phyloP scores from a whole-genome alignment of 257 asterid species.

The Cordia subcordata region DNA sequence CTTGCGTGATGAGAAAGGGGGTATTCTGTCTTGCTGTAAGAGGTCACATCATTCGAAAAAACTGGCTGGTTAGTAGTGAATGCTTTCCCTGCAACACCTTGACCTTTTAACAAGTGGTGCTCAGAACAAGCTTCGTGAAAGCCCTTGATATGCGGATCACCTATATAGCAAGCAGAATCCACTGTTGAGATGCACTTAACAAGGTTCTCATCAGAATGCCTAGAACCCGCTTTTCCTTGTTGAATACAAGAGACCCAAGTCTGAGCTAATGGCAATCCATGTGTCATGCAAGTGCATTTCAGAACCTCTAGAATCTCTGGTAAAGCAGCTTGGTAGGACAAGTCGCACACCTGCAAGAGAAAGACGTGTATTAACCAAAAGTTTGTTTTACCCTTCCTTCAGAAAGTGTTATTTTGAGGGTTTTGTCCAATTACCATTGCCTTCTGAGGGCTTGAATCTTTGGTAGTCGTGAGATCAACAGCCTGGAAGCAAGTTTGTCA shows the following conservation, averaged over 20 bases:
- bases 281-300: constrained; percentile 52
- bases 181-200: constrained; percentile 62
- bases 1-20: constrained; percentile 93
- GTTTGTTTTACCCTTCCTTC: neutral
- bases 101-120: constrained; percentile 76
- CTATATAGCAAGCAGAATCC: constrained; percentile 68
- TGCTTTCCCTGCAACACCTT: constrained; percentile 79
- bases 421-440: constrained; percentile 37
- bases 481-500: constrained; percentile 47
- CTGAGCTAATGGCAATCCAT: constrained; percentile 80
- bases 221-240: constrained; percentile 70
- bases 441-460: constrained; percentile 32
- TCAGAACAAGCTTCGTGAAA: constrained; percentile 89
- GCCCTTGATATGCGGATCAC: constrained; percentile 53
- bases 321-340: constrained; percentile 66
- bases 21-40: constrained; percentile 66
- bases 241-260: constrained; percentile 72
- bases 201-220: constrained; percentile 69
- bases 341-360: constrained; percentile 46
- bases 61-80: constrained; percentile 76
- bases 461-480: constrained; percentile 63
- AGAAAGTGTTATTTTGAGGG: constrained; percentile 11
- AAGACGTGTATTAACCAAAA: constrained; percentile 10
- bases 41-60: constrained; percentile 67
- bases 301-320: constrained; percentile 66